Base-by-base conservation (phyloP, 2,329 filamentous ascomycete species). In the Cordyceps pruinosa region DNA sequence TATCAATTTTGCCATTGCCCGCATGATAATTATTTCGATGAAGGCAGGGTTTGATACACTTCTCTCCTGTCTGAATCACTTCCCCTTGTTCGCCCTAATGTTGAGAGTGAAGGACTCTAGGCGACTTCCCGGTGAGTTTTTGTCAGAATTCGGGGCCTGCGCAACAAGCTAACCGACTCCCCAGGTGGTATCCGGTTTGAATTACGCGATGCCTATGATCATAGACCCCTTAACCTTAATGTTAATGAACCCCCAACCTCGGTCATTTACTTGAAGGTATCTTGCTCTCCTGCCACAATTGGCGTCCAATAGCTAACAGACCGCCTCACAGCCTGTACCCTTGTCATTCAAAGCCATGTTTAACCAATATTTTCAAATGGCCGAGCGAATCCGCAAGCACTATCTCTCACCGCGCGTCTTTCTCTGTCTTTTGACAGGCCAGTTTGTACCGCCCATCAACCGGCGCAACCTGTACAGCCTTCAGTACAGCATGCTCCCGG, bases 401-500 rank as follows among this genome's bases (percentile, higher is more conserved):
- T 99, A 99, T 70, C 80, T 97, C 44, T 93, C 91, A 0, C 90
- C 90, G 0, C 83, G 86, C 15, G 95, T 99, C 21, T 82, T 97
- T 48, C 79, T 96, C 39, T 94, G 90, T 65, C 85, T 99, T 2
- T 77, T 92, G 25, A 96, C 90, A 0, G 94, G 94, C 58, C 89
- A 88, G 60, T 97, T 97, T 63, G 91, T 97, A 2, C 94, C 93
- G 13, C 93, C 95, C 0, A 95, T 99, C 49, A 92, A 97, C 69
- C 84, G 95, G 53, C 93, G 92, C 68, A 95, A 94, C 67, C 78
- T 99, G 51, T 99, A 99, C 73, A 95, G 90, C 64, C 77, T 99
- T 66, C 94, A 99, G 73, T 99, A 99, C 72, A 96, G 90, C 74
- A 97, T 97, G 90, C 79, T 99, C 41, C 95, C 95, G 0, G 88